Evolutionary conservation across 306 rosid species (phyloP), one percentile per base, ranked within the genome.

Genomic region (Mimosa bimucronata): DNA sequence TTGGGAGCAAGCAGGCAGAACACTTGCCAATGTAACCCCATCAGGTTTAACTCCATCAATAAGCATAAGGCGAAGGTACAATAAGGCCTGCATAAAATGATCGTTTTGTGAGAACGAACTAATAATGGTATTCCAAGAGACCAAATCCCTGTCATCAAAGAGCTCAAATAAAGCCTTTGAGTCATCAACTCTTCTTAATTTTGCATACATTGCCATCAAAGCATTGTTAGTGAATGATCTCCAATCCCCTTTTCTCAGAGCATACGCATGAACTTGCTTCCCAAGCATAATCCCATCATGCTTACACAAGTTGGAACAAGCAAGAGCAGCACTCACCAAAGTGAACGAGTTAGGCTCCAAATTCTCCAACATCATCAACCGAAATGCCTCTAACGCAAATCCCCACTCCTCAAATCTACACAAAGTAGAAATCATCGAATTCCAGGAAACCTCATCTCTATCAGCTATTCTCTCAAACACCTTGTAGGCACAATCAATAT

Each of bases 371-470:
- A 91, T 38, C 98, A 93, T 93, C 40, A 64, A 44, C 71, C 89
- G 85, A 42, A 93, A 64, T 31, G 89, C 81, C 5, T 86, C 88
- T 3, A 93, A 45, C 40, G 94, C 87, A 18, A 87, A 81, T 12
- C 85, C 93, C 97, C 98, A 91, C 62, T 91, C 91, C 89, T 87
- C 85, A 13, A 85, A 85, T 31, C 89, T 88, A 68, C 94, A 91
- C 37, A 87, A 34, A 0, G 91, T 76, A 5, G 91, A 89, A 9
- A 93, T 91, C 84, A 91, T 86, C 7, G 94, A 90, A 68, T 93
- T 93, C 97, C 98, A 93, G 0, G 98, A 93, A 38, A 93, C 93
- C n/a, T 90, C 83, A 28, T 93, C 98, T 34, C 88, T 88, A 1
- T 83, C 84, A 34, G 81, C 0, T 1, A 91, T 91, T 90, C 55